phyloP scores from a whole-genome alignment of 2,329 filamentous ascomycete species.

The Chaetomiaceae sp. region DNA sequence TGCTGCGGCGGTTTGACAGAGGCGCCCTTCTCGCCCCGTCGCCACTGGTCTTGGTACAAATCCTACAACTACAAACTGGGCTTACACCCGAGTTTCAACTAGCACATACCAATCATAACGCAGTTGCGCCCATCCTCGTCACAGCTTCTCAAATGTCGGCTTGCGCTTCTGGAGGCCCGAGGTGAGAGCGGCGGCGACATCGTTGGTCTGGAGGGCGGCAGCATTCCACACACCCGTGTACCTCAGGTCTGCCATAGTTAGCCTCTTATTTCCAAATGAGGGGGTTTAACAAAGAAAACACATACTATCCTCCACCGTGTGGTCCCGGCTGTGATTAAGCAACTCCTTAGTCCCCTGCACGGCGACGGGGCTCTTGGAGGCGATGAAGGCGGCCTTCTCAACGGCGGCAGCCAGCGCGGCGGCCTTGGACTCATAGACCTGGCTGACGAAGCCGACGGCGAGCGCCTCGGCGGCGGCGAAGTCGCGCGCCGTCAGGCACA shows the following conservation, averaged over 20 bases:
- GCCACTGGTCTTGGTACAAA: too few species aligned
- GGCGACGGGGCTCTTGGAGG: conserved; percentile 79
- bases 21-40: too few species aligned
- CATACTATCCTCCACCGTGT: conserved; percentile 68
- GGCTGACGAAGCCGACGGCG: conserved; percentile 62
- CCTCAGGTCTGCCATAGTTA: conserved; percentile 49
- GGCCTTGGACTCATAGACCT: conserved; percentile 57
- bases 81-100: not conserved
- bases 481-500: conserved; percentile 63
- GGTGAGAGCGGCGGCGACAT: conserved; percentile 67
- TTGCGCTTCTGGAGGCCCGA: conserved; percentile 73
- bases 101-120: not conserved
- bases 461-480: conserved; percentile 65
- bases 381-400: conserved; percentile 58
- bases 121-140: conserved; percentile 14
- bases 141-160: conserved; percentile 81
- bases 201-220: conserved; percentile 71
- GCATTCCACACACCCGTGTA: conserved; percentile 89
- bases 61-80: too few species aligned
- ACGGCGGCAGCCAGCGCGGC: conserved; percentile 57
- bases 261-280: not conserved
- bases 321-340: conserved; percentile 74
- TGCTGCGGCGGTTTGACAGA: too few species aligned
- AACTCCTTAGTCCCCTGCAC: conserved; percentile 84
- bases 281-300: conserved; percentile 19